A percentile compares a stretch with the other conserved stretches of the same genome.
Conservation (phyloP, 208 protist genomes). For the Leptomonas pyrrhocoris region DNA sequence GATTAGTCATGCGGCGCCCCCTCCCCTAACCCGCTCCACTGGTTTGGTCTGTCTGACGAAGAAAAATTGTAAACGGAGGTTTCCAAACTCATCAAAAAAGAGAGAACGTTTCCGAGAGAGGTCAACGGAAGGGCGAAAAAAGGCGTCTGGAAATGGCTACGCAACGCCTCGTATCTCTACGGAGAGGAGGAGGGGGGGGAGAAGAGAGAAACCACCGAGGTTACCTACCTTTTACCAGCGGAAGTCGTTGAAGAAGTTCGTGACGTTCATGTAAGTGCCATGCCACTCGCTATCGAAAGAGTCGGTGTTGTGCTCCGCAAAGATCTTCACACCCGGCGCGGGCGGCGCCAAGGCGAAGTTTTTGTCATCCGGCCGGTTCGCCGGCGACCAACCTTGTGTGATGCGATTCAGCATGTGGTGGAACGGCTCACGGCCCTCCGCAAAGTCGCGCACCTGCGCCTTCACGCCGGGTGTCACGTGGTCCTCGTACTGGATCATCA, state of each 20-base stretch:
- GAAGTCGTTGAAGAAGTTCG: constrained; percentile 90
- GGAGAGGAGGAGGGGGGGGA: background rate
- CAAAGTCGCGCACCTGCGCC: constrained; percentile 82
- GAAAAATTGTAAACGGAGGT: too few species aligned
- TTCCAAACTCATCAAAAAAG: too few species aligned
- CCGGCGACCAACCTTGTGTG: constrained; percentile 83
- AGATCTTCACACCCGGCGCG: constrained; percentile 77
- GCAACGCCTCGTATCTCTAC: background rate
- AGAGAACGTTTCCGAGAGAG: too few species aligned
- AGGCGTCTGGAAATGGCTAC: too few species aligned
- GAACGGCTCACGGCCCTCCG: constrained; percentile 85
- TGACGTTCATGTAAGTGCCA: constrained; percentile 85
- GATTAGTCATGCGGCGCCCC: too few species aligned
- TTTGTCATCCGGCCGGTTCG: constrained; percentile 84
- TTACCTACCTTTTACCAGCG: constrained; percentile 59
- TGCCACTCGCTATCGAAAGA: constrained; percentile 76
- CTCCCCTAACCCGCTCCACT: too few species aligned
- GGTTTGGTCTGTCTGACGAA: too few species aligned
- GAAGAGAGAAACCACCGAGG: background rate
- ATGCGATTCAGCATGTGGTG: constrained; percentile 86
- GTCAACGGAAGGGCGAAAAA: too few species aligned
- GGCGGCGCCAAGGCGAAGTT: constrained; percentile 67
- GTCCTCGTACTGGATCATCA: constrained; percentile 83
- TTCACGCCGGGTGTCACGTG: constrained; percentile 68
- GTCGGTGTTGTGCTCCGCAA: constrained; percentile 86